Base-by-base conservation (phyloP, 2,329 filamentous ascomycete species). In the Atkinsonella texensis region DNA sequence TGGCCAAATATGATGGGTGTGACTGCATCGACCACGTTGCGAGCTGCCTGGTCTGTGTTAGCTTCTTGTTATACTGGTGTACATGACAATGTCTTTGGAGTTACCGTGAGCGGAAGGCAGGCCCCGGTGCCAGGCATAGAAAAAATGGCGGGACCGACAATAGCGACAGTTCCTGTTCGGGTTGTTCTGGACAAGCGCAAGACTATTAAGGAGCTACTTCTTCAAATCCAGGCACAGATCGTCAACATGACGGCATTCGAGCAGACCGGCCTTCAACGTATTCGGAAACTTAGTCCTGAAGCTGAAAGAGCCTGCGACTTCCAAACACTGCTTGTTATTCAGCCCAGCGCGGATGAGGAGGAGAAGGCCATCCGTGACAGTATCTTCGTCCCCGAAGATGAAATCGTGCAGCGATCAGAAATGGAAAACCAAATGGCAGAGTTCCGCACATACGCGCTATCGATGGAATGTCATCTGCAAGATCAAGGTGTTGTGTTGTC, bases 1-100 rank as follows among this genome's bases (percentile, higher is more conserved):
- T 50, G 55, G 52, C 39, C 55, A 40, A 44, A 31, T 8, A 45
- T 49, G n/a, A 68, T 0, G 23, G 48, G 53, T 13, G 53, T 58
- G 45, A 61, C 59, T 0, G 47, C 57, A 13, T 56, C 62, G 1
- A 59, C 57, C 1, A 47, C 63, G 1, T 38, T 63, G 9, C 57
- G 62, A 13, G 61, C 62, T 1, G 61, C 63, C 4, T 62, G 61
- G 60, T 52, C 60, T 2, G 47, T 75, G 3, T 60, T 71, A 4
- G 61, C 69, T 1, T 63, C 64, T 0, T 56, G 67, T 2, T 70
- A 71, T 49, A 62, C 69, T 54, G 61, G 39, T 52, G 64, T 54
- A 12, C 31, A 48, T 13, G 70, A 74, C 42, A 52, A 60, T 1
- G 20, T 62, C 3, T 65, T 64, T 35, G 65, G 63, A 2, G 52